Evolutionary conservation across 2,329 filamentous ascomycete species (phyloP).

Genomic region (Aciculosporium take): DNA sequence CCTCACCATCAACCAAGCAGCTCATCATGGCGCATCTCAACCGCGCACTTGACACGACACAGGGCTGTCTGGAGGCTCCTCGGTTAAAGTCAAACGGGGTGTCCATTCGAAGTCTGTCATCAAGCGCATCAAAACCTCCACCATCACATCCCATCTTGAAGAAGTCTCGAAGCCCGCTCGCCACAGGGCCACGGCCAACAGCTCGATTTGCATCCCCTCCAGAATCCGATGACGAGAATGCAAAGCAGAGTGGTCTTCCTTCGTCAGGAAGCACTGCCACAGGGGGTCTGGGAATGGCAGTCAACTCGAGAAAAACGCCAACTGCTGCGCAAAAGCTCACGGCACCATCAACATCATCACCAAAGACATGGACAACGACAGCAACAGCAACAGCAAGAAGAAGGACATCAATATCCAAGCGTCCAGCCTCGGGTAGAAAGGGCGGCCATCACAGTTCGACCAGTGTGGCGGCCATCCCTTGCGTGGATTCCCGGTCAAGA

Average conservation of each 20-base stretch:
- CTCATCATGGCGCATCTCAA: conserved; percentile 14
- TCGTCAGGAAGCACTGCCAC: conserved; percentile 27
- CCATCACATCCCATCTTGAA: conserved; percentile 45
- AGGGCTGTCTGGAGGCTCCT: conserved; percentile 7
- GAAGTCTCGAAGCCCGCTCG: conserved; percentile 40
- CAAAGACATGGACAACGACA: conserved; percentile 19
- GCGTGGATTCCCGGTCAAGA: not conserved
- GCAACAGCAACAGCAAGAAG: not conserved
- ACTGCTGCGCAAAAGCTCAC: conserved; percentile 23
- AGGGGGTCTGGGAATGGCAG: conserved; percentile 17
- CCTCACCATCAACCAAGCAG: conserved; percentile 16
- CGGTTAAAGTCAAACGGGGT: conserved; percentile 10
- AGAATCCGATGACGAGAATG: conserved; percentile 30
- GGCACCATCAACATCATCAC: not conserved
- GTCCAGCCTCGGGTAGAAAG: conserved; percentile 30
- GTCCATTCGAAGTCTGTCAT: conserved; percentile 19
- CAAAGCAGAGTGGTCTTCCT: conserved; percentile 18
- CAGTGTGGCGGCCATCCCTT: conserved; percentile 8
- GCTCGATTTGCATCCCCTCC: conserved; percentile 45
- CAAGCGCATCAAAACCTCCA: conserved; percentile 29
- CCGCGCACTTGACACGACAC: conserved; percentile 5
- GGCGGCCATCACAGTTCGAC: conserved; percentile 33
- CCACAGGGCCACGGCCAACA: conserved; percentile 40
- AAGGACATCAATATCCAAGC: conserved; percentile 21
- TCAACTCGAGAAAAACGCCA: conserved; percentile 12